Evolutionary conservation across 495 filamentous ascomycete species (phyloP).

Genomic region (Talaromyces wortmannii): DNA sequence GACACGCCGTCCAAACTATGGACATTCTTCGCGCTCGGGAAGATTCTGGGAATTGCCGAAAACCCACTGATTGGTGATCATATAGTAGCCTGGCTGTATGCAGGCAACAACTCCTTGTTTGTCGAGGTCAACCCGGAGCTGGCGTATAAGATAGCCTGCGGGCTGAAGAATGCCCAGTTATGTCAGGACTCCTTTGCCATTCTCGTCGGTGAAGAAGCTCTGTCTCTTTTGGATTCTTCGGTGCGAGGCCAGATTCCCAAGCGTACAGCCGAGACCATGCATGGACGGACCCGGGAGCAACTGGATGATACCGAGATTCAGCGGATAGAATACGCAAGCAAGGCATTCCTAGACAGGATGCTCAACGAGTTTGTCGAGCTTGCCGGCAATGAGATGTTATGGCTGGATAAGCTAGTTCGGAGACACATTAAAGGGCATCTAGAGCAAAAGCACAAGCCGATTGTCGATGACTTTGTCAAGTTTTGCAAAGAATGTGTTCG

Average conservation of each 20-base stretch:
- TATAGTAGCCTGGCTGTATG: slow-evolving; percentile 41
- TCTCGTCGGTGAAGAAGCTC: slow-evolving; percentile 39
- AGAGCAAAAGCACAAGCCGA: slow-evolving; percentile 6
- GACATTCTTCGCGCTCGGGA: slow-evolving; percentile 54
- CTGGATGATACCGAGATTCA: slow-evolving; percentile 38
- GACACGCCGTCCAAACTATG: slow-evolving; percentile 60
- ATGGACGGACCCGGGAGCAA: slow-evolving; percentile 23
- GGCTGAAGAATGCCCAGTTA: slow-evolving; percentile 27
- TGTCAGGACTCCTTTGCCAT: slow-evolving; percentile 39
- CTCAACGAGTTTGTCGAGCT: slow-evolving; percentile 25
- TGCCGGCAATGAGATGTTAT: slow-evolving; percentile 28
- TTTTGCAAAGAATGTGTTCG: slow-evolving; percentile 24
- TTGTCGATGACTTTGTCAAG: slow-evolving; percentile 10
- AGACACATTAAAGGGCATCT: slow-evolving; percentile 7
- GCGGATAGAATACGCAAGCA: slow-evolving; percentile 45
- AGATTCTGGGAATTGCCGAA: slow-evolving; percentile 44
- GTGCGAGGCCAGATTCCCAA: not conserved
- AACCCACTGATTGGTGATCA: slow-evolving; percentile 22
- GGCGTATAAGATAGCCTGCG: slow-evolving; percentile 35
- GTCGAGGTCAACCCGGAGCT: slow-evolving; percentile 42
- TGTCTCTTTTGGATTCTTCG: slow-evolving; percentile 19
- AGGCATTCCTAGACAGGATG: slow-evolving; percentile 31
- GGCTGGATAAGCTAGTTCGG: slow-evolving; percentile 23
- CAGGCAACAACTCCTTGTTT: slow-evolving; percentile 30
- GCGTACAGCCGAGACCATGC: slow-evolving; percentile 10